Conservation (phyloP, 306 rosid species). For the Datisca glomerata region DNA sequence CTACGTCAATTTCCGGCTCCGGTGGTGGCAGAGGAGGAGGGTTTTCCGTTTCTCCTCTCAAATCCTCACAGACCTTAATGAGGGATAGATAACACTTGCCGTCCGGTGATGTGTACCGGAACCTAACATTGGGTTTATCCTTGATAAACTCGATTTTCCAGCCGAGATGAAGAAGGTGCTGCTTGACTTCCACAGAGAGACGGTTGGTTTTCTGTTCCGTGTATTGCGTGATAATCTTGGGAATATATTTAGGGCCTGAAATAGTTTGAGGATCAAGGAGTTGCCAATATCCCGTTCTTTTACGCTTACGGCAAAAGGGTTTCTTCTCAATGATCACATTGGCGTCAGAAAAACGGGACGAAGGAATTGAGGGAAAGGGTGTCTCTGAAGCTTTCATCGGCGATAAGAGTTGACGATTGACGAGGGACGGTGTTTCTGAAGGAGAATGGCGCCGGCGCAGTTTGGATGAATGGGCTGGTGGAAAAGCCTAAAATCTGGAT, state of each 20-base stretch:
- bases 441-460: too few relatives aligned
- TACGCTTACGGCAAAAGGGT: neutral
- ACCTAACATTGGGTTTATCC: neutral
- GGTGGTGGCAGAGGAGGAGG: neutral
- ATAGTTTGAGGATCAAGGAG: slow-evolving; percentile 1
- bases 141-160: slow-evolving; percentile 2
- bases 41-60: neutral
- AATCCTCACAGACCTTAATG: neutral
- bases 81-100: neutral
- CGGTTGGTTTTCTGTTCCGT: neutral
- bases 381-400: neutral
- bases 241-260: neutral
- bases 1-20: neutral
- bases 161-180: neutral
- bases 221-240: neutral
- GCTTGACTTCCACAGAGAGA: neutral
- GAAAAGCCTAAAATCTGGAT: too few relatives aligned
- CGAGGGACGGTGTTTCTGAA: too few relatives aligned
- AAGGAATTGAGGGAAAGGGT: neutral
- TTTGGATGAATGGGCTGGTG: too few relatives aligned
- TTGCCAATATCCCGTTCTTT: neutral
- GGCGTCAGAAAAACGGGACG: neutral
- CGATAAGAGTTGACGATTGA: neutral
- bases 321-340: neutral
- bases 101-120: neutral